Base-by-base conservation (phyloP, 192 early-diverging fungal species). In the Coemansia sp. region DNA sequence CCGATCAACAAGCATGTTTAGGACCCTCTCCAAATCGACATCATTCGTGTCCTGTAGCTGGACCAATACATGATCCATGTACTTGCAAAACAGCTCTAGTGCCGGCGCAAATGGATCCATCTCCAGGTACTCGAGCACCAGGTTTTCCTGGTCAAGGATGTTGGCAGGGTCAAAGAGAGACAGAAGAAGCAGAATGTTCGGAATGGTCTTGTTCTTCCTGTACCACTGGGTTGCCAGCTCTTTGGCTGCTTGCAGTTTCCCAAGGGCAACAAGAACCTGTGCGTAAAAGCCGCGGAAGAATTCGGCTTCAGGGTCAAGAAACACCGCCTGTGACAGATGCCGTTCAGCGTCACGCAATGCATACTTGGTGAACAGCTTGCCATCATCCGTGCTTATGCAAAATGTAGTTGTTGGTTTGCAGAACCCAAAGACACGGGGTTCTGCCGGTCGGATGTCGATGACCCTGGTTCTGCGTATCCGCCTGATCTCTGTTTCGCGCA, bases 51-150 rank as follows among this genome's bases (percentile, higher is more conserved):
- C 47, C 8, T 41, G 29, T 14, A 34, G 22, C 2, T 30, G 40
- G 14, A 30, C 36, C 4, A 67, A 52, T 2, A 31, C 27, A 40
- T n/a, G n/a, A 7, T 47, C 25, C 50, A 76, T 62, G n/a, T 60
- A 66, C 2, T 53, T 25, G 19, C 22, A 6, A 19, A 76, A 65
- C 36, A 61, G 53, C 15, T 8, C 61, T 8, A 44, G 33, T 2
- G 37, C 55, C 0, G 61, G 44, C 20, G 70, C 76, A 34, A 60
- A 73, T 3, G 76, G 76, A 28, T 79, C 76, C 47, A 52, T 23
- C 29, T 72, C 64, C 37, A 79, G 38, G 25, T 70, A 79, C 2
- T 79, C 76, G n/a, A 73, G 38, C 44, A 72, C 55, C 13, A 57
- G 23, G 0, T 68, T 40, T 0, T 37, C 36, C 42, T 79, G 70